phyloP scores from a whole-genome alignment of 805 yeast species.

The Candida ortonii region DNA sequence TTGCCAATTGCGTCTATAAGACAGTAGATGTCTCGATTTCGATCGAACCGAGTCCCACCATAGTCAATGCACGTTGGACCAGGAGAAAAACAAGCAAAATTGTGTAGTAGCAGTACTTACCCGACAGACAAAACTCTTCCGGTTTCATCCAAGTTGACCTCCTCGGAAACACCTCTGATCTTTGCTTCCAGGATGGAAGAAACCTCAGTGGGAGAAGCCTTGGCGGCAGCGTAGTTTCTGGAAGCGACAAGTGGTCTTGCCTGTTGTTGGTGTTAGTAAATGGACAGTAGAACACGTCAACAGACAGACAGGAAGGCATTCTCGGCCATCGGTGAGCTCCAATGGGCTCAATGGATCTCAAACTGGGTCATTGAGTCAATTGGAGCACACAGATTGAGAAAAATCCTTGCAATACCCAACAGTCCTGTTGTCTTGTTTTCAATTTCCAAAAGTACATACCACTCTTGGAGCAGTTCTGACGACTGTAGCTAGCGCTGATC shows the following conservation, averaged over 20 bases:
- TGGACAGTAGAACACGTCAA: background rate
- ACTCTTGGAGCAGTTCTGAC: conserved; percentile 43
- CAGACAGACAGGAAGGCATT: too few species aligned
- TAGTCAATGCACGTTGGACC: too few species aligned
- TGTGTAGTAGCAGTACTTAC: conserved; percentile 45
- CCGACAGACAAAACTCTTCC: conserved; percentile 99
- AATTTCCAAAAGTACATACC: conserved; percentile 36
- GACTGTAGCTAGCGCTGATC: conserved; percentile 62
- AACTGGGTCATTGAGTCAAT: too few species aligned
- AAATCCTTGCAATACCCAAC: too few species aligned
- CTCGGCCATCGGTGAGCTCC: conserved; percentile 4
- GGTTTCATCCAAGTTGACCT: conserved; percentile 96
- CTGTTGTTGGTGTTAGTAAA: conserved; percentile 35
- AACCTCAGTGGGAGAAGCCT: conserved; percentile 99
- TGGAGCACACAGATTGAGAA: too few species aligned
- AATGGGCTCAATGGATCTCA: too few species aligned
- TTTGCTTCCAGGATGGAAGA: conserved; percentile 98
- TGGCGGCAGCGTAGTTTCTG: conserved; percentile 89
- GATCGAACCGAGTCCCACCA: too few species aligned
- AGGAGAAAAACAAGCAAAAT: background rate
- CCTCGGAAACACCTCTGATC: conserved; percentile 98
- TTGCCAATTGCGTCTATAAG: too few species aligned
- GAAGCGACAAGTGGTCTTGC: conserved; percentile 66
- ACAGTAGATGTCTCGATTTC: too few species aligned
- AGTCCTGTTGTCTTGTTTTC: too few species aligned